phyloP scores from a whole-genome alignment of 345 rosid genomes.

The Murraya koenigii region DNA sequence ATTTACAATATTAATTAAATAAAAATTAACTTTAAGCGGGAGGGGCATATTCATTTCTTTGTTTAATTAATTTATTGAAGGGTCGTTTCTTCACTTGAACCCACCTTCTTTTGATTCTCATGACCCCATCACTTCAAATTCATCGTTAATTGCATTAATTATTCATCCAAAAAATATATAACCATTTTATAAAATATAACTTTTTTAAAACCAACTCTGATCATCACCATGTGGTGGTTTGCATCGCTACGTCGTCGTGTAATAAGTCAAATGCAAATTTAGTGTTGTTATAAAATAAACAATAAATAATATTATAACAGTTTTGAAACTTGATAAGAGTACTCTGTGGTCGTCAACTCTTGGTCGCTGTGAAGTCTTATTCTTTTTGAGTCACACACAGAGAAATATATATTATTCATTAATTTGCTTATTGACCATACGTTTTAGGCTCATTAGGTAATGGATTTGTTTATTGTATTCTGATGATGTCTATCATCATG shows the following conservation, averaged over 20 bases:
- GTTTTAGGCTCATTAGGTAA: no score
- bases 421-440: no score
- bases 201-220: neutral
- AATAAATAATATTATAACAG: no score
- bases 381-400: neutral
- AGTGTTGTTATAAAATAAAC: neutral
- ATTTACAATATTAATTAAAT: neutral
- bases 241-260: neutral
- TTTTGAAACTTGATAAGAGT: no score
- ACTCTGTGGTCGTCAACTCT: slow-evolving; percentile 1
- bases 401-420: no score
- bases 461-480: no score
- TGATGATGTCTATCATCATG: no score
- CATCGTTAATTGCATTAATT: slow-evolving; percentile 3
- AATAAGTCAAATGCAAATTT: slow-evolving; percentile 6
- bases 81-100: slow-evolving; percentile 29
- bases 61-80: slow-evolving; percentile 15
- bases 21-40: neutral
- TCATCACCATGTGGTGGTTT: neutral
- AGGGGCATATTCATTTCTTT: neutral
- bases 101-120: slow-evolving; percentile 23
- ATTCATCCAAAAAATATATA: no score
- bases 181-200: neutral
- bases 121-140: slow-evolving; percentile 15
- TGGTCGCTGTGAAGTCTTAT: slow-evolving; percentile 1